Evolutionary conservation across 495 filamentous ascomycete genomes (phyloP).

Genomic region (Hypoxylon rickii): DNA sequence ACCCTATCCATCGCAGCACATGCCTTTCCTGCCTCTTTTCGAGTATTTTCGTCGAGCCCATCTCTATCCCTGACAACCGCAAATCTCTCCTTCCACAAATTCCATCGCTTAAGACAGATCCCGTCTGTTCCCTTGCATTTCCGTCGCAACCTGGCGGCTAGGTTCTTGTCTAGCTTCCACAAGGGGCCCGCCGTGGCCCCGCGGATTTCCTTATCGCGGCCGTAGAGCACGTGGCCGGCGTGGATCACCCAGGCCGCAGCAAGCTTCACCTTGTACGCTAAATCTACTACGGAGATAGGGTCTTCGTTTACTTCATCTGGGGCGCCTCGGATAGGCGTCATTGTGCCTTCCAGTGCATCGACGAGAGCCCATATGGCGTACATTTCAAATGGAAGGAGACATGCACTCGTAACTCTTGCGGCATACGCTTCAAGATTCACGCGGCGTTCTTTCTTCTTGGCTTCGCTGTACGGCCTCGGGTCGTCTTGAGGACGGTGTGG

Average conservation of each 20-base stretch:
- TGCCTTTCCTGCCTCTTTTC: background rate
- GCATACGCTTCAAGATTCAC: background rate
- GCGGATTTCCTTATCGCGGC: background rate
- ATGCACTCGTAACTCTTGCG: background rate
- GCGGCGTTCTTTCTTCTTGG: background rate
- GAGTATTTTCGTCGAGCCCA: background rate
- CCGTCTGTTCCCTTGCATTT: no score
- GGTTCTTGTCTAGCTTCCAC: background rate
- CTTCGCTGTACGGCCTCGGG: background rate
- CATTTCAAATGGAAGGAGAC: background rate
- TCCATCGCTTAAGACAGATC: background rate
- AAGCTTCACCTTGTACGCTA: background rate
- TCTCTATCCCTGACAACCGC: background rate
- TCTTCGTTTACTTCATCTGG: background rate
- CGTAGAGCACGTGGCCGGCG: background rate
- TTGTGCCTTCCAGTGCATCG: background rate
- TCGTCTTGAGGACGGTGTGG: background rate
- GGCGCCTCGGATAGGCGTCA: background rate
- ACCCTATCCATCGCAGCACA: background rate
- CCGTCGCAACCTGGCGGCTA: background rate
- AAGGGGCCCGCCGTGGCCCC: background rate
- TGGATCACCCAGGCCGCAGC: background rate
- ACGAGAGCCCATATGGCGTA: background rate
- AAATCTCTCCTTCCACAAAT: background rate
- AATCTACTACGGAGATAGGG: background rate